Percentiles rank a stretch among this genome's conserved stretches.
phyloP scores from a whole-genome alignment of 202 grass and related monocot species.

The Panicum virgatum region DNA sequence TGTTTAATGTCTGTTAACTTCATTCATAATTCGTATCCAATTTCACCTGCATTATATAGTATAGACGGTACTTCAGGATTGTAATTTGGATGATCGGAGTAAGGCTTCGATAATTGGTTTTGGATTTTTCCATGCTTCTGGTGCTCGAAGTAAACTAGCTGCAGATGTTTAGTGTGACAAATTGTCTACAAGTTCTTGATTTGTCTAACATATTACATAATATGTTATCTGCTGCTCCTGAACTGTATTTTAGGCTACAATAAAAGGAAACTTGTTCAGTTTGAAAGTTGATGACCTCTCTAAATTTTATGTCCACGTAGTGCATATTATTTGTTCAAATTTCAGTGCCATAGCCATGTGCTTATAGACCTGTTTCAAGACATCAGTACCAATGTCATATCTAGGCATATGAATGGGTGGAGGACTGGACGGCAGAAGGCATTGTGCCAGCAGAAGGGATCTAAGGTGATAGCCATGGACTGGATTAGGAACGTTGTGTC shows the following conservation, averaged over 20 bases:
- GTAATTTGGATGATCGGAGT: background rate
- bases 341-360: background rate
- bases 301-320: background rate
- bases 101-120: background rate
- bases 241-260: background rate
- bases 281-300: background rate
- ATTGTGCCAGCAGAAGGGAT: background rate
- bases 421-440: background rate
- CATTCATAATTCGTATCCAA: background rate
- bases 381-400: background rate
- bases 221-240: background rate
- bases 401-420: background rate
- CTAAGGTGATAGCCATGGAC: background rate
- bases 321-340: background rate
- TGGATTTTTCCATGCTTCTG: background rate
- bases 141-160: background rate
- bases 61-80: background rate
- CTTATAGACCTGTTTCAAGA: background rate
- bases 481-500: background rate
- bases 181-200: background rate
- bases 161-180: background rate
- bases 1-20: background rate
- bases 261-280: background rate
- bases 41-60: background rate
- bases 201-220: background rate